A percentile compares a stretch with the other conserved stretches of the same genome.
These are phyloP conservation scores for Paxillus ammoniavirescens DNA, from an alignment of 768 basidiomycete genomes.

Conservation along the genomic window DNA sequence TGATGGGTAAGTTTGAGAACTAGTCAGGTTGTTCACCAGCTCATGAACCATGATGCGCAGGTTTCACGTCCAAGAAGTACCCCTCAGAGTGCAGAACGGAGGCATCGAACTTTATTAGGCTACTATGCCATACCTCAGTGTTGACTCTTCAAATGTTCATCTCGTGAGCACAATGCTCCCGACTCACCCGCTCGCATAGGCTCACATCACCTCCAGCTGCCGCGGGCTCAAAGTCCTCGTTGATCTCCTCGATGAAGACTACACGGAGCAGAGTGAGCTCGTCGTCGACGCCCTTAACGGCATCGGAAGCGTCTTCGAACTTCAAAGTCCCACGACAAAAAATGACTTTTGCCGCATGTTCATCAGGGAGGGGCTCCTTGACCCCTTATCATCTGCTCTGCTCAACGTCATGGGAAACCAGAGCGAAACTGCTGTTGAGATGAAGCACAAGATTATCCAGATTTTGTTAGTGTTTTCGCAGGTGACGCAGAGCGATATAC, in stretches of 20 bases:
- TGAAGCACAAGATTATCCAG: conserved; percentile 87
- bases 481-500: conserved; percentile 92
- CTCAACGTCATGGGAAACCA: conserved; percentile 82
- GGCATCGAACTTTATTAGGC: conserved; percentile 90
- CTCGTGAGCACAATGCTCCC: conserved; percentile 59
- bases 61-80: conserved; percentile 93
- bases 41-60: conserved; percentile 34
- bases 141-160: conserved; percentile 99
- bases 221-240: conserved; percentile 94
- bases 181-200: neutral
- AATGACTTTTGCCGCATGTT: conserved; percentile 99
- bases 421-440: conserved; percentile 62
- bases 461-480: conserved; percentile 91
- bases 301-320: conserved; percentile 92
- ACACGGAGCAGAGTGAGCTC: conserved; percentile 85
- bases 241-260: conserved; percentile 95
- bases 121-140: conserved; percentile 90
- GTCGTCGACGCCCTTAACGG: conserved; percentile 93
- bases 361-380: conserved; percentile 90
- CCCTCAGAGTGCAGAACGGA: conserved; percentile 92
- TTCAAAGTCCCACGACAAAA: conserved; percentile 94
- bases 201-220: conserved; percentile 51
- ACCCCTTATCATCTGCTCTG: conserved; percentile 87
- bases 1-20: conserved; percentile 65
- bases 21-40: neutral